phyloP scores from a whole-genome alignment of 495 filamentous ascomycete genomes.

The Xylaria bambusicola region DNA sequence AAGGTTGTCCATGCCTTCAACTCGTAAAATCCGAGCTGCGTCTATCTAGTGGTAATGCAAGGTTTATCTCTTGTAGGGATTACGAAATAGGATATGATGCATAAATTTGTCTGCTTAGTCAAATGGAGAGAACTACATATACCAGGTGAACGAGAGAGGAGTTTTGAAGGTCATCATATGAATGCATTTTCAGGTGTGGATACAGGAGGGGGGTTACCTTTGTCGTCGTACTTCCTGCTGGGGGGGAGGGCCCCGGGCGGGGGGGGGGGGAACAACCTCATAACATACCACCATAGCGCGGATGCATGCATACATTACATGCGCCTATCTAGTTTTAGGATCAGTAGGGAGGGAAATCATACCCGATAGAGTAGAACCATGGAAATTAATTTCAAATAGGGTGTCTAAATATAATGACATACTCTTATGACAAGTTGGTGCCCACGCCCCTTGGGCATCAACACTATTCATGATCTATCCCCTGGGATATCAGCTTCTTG shows the following conservation, averaged over 20 bases:
- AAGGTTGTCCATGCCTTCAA: constrained; percentile 15
- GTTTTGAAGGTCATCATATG: constrained; percentile 4
- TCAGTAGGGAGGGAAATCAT: constrained; percentile 1
- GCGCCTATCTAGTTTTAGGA: background rate
- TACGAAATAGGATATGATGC: background rate
- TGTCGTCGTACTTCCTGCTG: too few relatives aligned
- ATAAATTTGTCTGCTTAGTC: background rate
- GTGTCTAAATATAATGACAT: background rate
- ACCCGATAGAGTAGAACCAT: constrained; percentile 18
- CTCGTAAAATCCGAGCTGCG: background rate
- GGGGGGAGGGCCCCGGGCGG: too few relatives aligned
- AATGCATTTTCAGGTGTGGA: constrained; percentile 1
- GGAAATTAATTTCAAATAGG: background rate
- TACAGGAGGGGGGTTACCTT: background rate
- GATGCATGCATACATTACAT: background rate
- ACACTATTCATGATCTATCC: too few relatives aligned
- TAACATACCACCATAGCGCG: background rate
- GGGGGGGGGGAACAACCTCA: too few relatives aligned
- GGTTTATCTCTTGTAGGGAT: background rate
- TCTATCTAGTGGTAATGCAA: background rate
- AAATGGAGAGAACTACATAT: background rate
- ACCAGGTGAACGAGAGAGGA: background rate
- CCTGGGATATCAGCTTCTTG: too few relatives aligned
- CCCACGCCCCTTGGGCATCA: too few relatives aligned
- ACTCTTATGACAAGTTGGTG: background rate